These are phyloP conservation scores for Kwoniella shandongensis DNA, from an alignment of 768 basidiomycete genomes.

Conservation along the genomic window DNA sequence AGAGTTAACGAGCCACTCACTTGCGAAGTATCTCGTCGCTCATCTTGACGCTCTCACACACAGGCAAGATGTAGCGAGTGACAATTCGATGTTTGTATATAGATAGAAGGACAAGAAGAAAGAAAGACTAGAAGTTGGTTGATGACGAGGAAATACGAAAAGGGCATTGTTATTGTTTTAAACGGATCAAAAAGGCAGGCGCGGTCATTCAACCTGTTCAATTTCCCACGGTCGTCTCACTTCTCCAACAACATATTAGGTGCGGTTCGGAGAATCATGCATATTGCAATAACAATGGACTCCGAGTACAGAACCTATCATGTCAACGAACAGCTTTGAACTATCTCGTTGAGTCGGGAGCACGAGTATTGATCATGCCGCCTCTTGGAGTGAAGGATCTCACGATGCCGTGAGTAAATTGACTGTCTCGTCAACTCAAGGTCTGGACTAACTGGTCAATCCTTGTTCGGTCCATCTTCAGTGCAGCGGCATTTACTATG, in stretches of 20 bases:
- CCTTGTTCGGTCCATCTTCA: conserved; percentile 1
- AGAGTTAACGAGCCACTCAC: conserved; percentile 26
- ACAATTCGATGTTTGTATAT: not conserved
- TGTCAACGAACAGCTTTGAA: no score
- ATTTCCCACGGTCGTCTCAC: conserved; percentile 13
- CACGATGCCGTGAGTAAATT: conserved; percentile 18
- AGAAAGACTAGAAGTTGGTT: not conserved
- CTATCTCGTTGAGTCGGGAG: no score
- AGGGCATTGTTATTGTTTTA: not conserved
- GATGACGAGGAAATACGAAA: not conserved
- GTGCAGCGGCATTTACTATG: conserved; percentile 22
- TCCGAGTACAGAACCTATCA: no score
- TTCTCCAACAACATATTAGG: not conserved
- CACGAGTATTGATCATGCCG: conserved; percentile 6
- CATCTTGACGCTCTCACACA: not conserved
- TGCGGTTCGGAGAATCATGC: no score
- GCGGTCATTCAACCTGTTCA: conserved; percentile 19
- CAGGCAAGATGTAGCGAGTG: not conserved
- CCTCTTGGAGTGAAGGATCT: conserved; percentile 15
- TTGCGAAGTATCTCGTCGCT: conserved; percentile 40
- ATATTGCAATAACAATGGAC: no score
- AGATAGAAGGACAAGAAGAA: not conserved
- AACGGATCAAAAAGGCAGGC: conserved; percentile 7
- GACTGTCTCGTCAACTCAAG: not conserved
- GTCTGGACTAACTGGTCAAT: no score